A percentile compares a stretch with the other conserved stretches of the same genome.
phyloP scores from a whole-genome alignment of 108 stramenopile species.

The Conticribra guillardii region DNA sequence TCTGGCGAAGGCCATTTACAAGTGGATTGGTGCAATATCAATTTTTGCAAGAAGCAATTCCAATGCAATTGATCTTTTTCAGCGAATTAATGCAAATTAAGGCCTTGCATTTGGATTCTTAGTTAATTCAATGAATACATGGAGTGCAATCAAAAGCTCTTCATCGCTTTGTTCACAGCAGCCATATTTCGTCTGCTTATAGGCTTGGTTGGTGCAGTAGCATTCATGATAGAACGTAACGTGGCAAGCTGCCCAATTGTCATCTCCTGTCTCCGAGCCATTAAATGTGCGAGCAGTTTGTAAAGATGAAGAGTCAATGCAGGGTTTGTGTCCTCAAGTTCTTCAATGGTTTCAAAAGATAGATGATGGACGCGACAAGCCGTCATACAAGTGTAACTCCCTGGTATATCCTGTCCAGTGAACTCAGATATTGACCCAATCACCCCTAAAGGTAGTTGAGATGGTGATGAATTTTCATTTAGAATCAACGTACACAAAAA shows the following conservation, averaged over 20 bases:
- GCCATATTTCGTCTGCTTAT: constrained; percentile 25
- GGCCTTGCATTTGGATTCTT: too few relatives aligned
- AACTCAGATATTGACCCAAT: constrained; percentile 45
- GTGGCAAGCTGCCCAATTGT: constrained; percentile 70
- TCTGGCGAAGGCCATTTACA: too few relatives aligned
- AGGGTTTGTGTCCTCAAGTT: constrained; percentile 59
- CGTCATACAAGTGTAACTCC: constrained; percentile 44
- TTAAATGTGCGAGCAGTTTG: constrained; percentile 68
- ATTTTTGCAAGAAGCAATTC: too few relatives aligned
- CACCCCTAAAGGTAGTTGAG: too few relatives aligned
- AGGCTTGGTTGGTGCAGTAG: constrained; percentile 68
- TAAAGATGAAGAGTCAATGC: constrained; percentile 61
- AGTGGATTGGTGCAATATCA: too few relatives aligned
- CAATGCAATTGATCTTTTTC: too few relatives aligned
- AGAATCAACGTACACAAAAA: too few relatives aligned
- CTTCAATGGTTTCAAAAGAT: constrained; percentile 53
- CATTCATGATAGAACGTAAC: constrained; percentile 67
- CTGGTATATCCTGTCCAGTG: constrained; percentile 44
- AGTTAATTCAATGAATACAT: too few relatives aligned
- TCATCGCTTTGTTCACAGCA: constrained; percentile 25
- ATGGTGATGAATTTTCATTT: too few relatives aligned
- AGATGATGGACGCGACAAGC: constrained; percentile 63
- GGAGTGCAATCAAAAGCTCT: too few relatives aligned
- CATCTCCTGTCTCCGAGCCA: constrained; percentile 68
- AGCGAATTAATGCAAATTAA: too few relatives aligned